Evolutionary conservation across 257 asterid species (phyloP).

Genomic region (Primulina tabacum): DNA sequence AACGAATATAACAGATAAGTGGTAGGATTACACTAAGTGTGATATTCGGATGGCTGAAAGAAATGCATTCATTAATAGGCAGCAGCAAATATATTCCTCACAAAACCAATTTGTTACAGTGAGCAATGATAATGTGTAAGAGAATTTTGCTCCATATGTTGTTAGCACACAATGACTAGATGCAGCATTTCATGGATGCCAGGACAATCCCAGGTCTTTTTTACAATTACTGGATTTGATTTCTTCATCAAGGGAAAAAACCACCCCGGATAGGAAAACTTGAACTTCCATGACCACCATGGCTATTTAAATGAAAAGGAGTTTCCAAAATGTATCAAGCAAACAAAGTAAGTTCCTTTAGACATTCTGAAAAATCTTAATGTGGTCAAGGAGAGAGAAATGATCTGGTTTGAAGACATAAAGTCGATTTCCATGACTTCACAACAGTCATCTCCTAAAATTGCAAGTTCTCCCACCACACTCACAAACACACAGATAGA

Average conservation of each 20-base stretch:
- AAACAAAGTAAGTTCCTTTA: background rate
- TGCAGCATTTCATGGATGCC: background rate
- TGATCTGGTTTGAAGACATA: background rate
- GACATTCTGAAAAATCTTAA: background rate
- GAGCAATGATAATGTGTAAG: background rate
- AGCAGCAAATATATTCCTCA: background rate
- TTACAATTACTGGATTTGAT: background rate
- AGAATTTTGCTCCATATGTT: background rate
- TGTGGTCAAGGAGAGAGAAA: background rate
- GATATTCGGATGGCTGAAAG: background rate
- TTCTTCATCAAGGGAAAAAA: background rate
- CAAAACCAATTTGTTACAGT: background rate
- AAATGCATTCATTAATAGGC: background rate
- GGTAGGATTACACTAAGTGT: background rate
- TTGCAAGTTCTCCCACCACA: constrained; percentile 12
- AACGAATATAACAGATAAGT: background rate
- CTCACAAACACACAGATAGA: constrained; percentile 18
- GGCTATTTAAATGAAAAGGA: too few species aligned
- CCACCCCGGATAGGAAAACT: background rate
- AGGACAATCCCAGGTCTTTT: background rate
- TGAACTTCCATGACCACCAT: background rate
- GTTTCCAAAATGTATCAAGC: too few species aligned
- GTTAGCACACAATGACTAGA: background rate
- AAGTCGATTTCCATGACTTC: background rate
- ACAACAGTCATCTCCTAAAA: background rate